A percentile compares a stretch with the other conserved stretches of the same genome.
Evolutionary conservation across 2,329 filamentous ascomycete genomes (phyloP).

Genomic region (Xylariaceae sp.): DNA sequence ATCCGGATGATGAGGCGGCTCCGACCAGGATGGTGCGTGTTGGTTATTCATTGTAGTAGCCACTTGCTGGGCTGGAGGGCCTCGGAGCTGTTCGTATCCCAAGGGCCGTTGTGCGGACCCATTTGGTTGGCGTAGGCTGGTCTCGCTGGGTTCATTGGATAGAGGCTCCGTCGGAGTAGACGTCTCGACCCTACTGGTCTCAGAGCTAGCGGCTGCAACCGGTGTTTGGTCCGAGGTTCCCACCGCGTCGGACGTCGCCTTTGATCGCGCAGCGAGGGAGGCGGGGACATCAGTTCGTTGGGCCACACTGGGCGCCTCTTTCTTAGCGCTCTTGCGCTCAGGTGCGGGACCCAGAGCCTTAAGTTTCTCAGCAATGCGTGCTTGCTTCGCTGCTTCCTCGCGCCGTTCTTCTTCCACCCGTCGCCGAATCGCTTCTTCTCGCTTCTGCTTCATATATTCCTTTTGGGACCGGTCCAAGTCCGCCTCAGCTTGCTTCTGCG

Average conservation of each 20-base stretch:
- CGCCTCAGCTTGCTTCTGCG: constrained; percentile 33
- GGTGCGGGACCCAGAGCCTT: constrained; percentile 63
- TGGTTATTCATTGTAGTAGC: constrained; percentile 27
- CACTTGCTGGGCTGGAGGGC: constrained; percentile 10
- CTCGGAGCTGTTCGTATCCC: constrained; percentile 11
- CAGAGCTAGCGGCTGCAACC: constrained; percentile 2
- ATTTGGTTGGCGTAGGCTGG: constrained; percentile 20
- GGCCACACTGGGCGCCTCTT: constrained; percentile 39
- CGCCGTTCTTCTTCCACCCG: constrained; percentile 62
- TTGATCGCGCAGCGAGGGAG: constrained; percentile 19
- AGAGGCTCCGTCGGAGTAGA: constrained; percentile 1
- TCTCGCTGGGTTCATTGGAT: constrained; percentile 7
- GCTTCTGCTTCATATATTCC: constrained; percentile 67
- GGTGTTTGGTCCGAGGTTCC: constrained; percentile 31
- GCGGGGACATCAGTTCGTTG: constrained; percentile 22
- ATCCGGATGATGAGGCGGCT: constrained; percentile 34
- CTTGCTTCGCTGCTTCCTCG: constrained; percentile 66
- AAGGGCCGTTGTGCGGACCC: constrained; percentile 26
- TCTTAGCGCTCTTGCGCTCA: constrained; percentile 54
- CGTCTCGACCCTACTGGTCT: constrained; percentile 10
- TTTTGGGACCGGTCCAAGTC: constrained; percentile 59
- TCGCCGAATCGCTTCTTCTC: constrained; percentile 64
- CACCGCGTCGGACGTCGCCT: constrained; percentile 10
- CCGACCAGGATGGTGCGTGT: constrained; percentile 27
- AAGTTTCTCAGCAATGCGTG: constrained; percentile 67